Percentiles rank a stretch among this genome's conserved stretches.
Conservation (phyloP, 208 protist species). For the Leishmania lainsoni region DNA sequence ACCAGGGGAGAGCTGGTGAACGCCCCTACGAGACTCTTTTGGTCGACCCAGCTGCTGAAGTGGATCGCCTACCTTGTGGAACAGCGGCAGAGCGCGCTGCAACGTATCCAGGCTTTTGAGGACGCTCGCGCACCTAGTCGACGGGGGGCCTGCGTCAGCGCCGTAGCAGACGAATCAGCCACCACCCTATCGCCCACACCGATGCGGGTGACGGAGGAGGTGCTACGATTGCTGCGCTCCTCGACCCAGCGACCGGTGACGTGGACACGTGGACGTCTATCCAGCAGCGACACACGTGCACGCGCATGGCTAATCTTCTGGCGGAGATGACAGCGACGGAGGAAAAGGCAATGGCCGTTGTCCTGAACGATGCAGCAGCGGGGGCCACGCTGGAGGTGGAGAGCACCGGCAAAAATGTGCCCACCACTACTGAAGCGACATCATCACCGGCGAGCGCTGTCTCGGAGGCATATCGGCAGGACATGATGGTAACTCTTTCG, state of each 20-base stretch:
- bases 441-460: neutral
- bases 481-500: slow-evolving; percentile 32
- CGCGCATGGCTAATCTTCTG: slow-evolving; percentile 21
- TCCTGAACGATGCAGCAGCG: slow-evolving; percentile 32
- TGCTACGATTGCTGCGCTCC: slow-evolving; percentile 30
- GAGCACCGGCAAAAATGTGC: neutral
- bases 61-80: slow-evolving; percentile 31
- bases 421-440: neutral
- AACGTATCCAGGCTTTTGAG: slow-evolving; percentile 25
- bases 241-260: slow-evolving; percentile 5
- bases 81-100: slow-evolving; percentile 16
- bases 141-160: neutral
- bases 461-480: slow-evolving; percentile 17
- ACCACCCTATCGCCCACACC: neutral
- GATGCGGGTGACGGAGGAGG: slow-evolving; percentile 1
- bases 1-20: slow-evolving; percentile 7
- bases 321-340: slow-evolving; percentile 28
- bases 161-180: neutral
- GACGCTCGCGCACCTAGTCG: slow-evolving; percentile 16
- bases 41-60: slow-evolving; percentile 20
- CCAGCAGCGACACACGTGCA: slow-evolving; percentile 28
- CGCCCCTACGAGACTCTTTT: neutral
- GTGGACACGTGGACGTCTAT: slow-evolving; percentile 2
- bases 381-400: slow-evolving; percentile 29
- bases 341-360: slow-evolving; percentile 18